phyloP scores from a whole-genome alignment of 495 filamentous ascomycete species.

The Durotheca rogersii region DNA sequence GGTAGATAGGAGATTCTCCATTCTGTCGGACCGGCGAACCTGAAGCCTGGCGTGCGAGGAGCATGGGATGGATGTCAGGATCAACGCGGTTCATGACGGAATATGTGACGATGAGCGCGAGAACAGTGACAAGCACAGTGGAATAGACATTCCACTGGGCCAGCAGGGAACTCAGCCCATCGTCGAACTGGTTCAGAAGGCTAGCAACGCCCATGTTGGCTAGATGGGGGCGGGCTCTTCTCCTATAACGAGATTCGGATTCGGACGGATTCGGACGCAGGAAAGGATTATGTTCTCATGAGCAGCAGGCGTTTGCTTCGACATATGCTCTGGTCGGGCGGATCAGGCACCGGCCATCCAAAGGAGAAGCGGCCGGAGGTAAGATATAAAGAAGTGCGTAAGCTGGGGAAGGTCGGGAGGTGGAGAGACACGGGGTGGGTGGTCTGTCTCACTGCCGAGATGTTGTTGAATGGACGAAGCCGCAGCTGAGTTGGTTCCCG shows the following conservation, averaged over 20 bases:
- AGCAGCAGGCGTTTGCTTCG: no score
- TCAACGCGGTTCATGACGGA: slow-evolving; percentile 56
- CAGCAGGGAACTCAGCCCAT: slow-evolving; percentile 64
- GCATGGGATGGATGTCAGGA: slow-evolving; percentile 86
- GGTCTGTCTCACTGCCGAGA: not conserved
- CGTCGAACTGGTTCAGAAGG: slow-evolving; percentile 63
- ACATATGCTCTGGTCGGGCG: no score
- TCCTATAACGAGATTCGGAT: slow-evolving; percentile 13
- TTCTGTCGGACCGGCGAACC: slow-evolving; percentile 75
- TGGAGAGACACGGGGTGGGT: not conserved
- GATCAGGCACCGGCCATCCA: not conserved
- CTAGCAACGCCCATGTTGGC: slow-evolving; percentile 54
- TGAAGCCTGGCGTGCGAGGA: slow-evolving; percentile 81
- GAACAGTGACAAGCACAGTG: slow-evolving; percentile 60
- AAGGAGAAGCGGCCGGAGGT: not conserved
- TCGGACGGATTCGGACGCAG: slow-evolving; percentile 2
- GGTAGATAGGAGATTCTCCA: slow-evolving; percentile 79
- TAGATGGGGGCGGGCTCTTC: not conserved
- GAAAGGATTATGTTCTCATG: no score
- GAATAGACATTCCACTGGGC: slow-evolving; percentile 79
- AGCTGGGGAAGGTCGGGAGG: not conserved
- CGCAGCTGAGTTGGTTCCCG: not conserved
- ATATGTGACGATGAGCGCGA: slow-evolving; percentile 57
- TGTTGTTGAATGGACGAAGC: no score
- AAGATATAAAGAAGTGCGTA: not conserved